Evolutionary conservation across 1,284 basidiomycete genomes (phyloP), one percentile per base, ranked within the genome.

Genomic region (Grifola frondosa): DNA sequence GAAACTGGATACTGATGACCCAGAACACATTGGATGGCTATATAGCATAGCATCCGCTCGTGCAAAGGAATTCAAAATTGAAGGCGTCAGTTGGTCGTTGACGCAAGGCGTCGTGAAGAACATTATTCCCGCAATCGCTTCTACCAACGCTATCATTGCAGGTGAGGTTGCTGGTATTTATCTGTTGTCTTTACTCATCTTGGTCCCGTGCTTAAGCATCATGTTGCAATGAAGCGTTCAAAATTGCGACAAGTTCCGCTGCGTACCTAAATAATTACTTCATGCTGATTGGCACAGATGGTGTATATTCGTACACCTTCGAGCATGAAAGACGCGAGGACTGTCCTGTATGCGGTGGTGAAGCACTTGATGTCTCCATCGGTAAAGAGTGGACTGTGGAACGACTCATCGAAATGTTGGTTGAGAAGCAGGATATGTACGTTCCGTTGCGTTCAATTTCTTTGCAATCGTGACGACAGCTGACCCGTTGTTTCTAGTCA

Each of bases 61-160:
- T 34, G 97, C 97, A 1, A 78, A 85, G 47, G 84, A 93, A 58
- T 97, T 96, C 75, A 91, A 92, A 48, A 99, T 99, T 46, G 90
- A 95, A 59, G 97, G 97, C 26, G 94, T 99, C 20, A 98, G 95
- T 4, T 99, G 96, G 92, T 87, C 89, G 5, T 73, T 97, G 31
- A 99, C 97, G 0, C 97, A 99, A 65, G 97, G 97, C 34, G 97
- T 99, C 24, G 95, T 99, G 38, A 99, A 99, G 76, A 97, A 98
- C 63, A 98, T 99, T 66, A 99, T 99, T 53, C 96, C 96, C 11
- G 96, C 97, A 23, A 97, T 98, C 53, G 94, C 94, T 1, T 94
- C 91, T 2, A 97, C 95, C 9, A 97, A 97, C 58, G 93, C 94
- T 30, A 93, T 97, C 62, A 94, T 98, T 50, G 90, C 94, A 23